Conservation (phyloP, 805 yeast species). For the Starmerella floris region DNA sequence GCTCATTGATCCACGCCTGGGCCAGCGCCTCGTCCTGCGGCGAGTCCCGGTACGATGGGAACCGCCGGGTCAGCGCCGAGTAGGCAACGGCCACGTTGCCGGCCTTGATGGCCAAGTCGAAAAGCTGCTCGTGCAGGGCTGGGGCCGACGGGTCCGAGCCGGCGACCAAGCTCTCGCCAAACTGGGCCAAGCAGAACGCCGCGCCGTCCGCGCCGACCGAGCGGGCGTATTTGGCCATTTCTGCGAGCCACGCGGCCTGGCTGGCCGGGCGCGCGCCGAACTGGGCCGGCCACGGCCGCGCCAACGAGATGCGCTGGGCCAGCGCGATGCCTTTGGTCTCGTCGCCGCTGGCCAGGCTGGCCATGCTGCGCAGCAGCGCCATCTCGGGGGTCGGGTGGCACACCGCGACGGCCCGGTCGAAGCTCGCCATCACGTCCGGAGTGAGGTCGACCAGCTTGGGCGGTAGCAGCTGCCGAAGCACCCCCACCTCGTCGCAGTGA, state of each 20-base stretch:
- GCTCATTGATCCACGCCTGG: slow-evolving; percentile 10
- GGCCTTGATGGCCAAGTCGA: slow-evolving; percentile 24
- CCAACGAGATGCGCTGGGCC: slow-evolving; percentile 6
- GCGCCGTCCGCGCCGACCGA: slow-evolving; percentile 4
- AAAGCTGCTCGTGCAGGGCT: neutral
- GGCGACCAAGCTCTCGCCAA: slow-evolving; percentile 1
- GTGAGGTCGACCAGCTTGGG: neutral
- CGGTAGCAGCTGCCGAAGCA: slow-evolving; percentile 3
- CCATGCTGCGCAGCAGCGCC: slow-evolving; percentile 4
- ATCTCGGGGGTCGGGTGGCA: slow-evolving; percentile 3
- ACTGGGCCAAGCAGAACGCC: slow-evolving; percentile 6
- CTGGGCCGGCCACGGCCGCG: slow-evolving; percentile 11
- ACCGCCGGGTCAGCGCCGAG: slow-evolving; percentile 23
- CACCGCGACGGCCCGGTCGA: slow-evolving; percentile 1
- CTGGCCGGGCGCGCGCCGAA: slow-evolving; percentile 5
- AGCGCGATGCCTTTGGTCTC: slow-evolving; percentile 2
- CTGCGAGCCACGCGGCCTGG: slow-evolving; percentile 10
- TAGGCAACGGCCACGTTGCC: slow-evolving; percentile 28
- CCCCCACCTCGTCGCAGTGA: neutral
- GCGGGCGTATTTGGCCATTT: slow-evolving; percentile 9
- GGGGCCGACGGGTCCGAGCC: neutral
- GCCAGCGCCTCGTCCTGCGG: neutral
- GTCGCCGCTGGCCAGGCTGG: slow-evolving; percentile 7
- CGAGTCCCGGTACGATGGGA: neutral
- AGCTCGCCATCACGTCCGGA: neutral